phyloP scores from a whole-genome alignment of 2,329 filamentous ascomycete species.

The Pyrenochaeta sp. region DNA sequence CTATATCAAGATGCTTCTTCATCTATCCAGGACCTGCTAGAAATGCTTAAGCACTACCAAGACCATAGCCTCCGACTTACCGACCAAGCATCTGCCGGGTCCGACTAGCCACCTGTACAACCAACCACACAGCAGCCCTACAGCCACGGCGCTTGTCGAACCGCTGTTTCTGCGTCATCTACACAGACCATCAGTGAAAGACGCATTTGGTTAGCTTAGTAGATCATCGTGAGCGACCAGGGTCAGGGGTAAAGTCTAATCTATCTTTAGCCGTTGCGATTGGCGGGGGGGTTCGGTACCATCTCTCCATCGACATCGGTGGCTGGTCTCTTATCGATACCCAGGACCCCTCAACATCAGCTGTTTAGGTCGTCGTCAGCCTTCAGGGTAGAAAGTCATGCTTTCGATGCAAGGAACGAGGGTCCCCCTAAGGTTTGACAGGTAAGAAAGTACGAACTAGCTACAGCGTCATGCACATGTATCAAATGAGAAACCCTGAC shows the following conservation, averaged over 20 bases:
- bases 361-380: background rate
- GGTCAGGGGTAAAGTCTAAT: constrained; percentile 9
- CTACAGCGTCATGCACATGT: background rate
- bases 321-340: constrained; percentile 7
- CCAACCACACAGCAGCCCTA: constrained; percentile 2
- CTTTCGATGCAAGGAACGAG: background rate
- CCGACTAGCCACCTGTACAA: background rate
- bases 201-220: constrained; percentile 7
- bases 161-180: constrained; percentile 8
- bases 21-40: background rate
- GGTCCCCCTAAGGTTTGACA: background rate
- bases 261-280: constrained; percentile 14
- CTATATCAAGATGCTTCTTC: too few species aligned
- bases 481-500: background rate
- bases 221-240: constrained; percentile 7
- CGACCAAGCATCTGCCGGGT: background rate
- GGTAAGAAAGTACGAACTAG: background rate
- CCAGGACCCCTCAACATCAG: background rate
- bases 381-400: background rate
- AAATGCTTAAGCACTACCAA: background rate
- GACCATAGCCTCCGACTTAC: background rate
- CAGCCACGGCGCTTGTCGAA: constrained; percentile 22
- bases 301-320: background rate
- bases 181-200: constrained; percentile 11
- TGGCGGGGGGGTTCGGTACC: constrained; percentile 8